Evolutionary conservation across 345 rosid genomes (phyloP).

Genomic region (Arabis alpina): DNA sequence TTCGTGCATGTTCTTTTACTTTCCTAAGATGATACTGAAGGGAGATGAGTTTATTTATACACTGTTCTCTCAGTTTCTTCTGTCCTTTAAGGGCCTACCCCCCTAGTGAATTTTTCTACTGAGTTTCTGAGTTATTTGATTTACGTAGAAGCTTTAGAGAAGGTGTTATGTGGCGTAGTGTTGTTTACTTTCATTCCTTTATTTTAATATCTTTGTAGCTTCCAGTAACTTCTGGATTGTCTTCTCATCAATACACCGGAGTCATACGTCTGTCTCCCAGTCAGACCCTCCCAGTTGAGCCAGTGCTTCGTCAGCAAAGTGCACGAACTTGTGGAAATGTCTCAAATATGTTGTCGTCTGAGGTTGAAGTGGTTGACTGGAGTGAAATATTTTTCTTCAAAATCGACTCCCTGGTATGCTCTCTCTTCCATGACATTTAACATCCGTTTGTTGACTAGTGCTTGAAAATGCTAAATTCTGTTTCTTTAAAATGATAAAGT

Average conservation of each 20-base stretch:
- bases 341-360: slow-evolving; percentile 55
- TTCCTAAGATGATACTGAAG: slow-evolving; percentile 6
- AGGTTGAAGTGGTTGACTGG: slow-evolving; percentile 70
- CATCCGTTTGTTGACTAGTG: slow-evolving; percentile 21
- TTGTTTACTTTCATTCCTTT: slow-evolving; percentile 30
- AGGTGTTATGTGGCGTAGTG: slow-evolving; percentile 25
- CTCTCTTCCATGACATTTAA: slow-evolving; percentile 21
- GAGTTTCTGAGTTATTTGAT: slow-evolving; percentile 13
- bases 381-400: slow-evolving; percentile 89
- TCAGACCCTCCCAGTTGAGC: slow-evolving; percentile 53
- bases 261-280: slow-evolving; percentile 62
- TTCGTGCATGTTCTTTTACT: slow-evolving; percentile 8
- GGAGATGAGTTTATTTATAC: slow-evolving; percentile 12
- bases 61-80: slow-evolving; percentile 12
- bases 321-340: slow-evolving; percentile 83
- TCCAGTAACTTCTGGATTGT: slow-evolving; percentile 61
- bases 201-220: slow-evolving; percentile 56
- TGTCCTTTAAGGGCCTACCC: background rate
- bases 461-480: slow-evolving; percentile 10
- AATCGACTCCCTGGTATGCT: slow-evolving; percentile 70
- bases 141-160: slow-evolving; percentile 23
- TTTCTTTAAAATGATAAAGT: slow-evolving; percentile 9
- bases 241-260: slow-evolving; percentile 67
- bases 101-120: slow-evolving; percentile 1
- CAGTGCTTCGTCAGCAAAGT: slow-evolving; percentile 68